Evolutionary conservation across 2,329 filamentous ascomycete genomes (phyloP), one percentile per base, ranked within the genome.

Genomic region (Pseudogymnoascus sp.): DNA sequence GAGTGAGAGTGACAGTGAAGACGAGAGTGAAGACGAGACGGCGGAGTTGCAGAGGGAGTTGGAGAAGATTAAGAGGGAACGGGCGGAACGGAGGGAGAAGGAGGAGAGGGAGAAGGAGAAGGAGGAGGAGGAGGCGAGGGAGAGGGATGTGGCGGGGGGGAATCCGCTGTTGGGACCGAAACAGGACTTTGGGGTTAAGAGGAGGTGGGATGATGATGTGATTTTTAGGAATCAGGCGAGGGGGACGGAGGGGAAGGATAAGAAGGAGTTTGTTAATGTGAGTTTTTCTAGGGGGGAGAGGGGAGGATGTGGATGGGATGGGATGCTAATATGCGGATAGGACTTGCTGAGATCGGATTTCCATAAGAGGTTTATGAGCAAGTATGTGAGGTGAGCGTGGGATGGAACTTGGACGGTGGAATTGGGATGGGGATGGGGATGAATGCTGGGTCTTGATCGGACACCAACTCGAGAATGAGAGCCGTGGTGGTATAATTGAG

Each of bases 171-270:
- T 99, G 61, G 74, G 83, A 0, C 70, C 73, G 61, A 90, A 90
- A 75, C 78, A 84, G 19, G 92, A 96, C 70, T 98, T 96, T 75
- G 92, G 88, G 65, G 88, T 97, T 73, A 97, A 96, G 82, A 81
- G 91, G 69, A 81, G 80, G 77, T 99, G 95, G 95, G 95, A 99
- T 71, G 95, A 99, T 72, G 95, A 99, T 75, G 95, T 99, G 11
- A 93, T 99, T 2, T 99, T 99, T 79, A 98, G 96, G 81, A 99
- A 99, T 76, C 95, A 99, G 79, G 95, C 93, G 36, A 85, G 95
- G 65, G 95, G 93, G 7, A 96, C 93, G 0, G 93, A 98, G 73
- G 92, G 97, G 67, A 93, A 89, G 80, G 92, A 89, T 80, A 85
- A 84, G 77, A 96, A 93, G 80, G 93, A 96, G 77, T 99, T 99